phyloP scores from a whole-genome alignment of 345 rosid genomes.

The Arabis alpina region DNA sequence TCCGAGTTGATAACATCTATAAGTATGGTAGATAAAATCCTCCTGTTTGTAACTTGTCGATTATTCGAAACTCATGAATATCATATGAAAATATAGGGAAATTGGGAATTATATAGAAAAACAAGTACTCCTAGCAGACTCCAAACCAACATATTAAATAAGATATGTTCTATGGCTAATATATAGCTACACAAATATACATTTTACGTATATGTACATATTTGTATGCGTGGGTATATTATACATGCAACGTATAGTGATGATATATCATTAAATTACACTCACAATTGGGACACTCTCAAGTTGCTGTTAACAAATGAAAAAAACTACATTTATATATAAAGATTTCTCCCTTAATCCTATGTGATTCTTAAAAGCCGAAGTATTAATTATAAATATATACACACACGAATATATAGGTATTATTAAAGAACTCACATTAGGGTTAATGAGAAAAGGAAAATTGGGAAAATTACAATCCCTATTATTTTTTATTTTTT shows the following conservation, averaged over 20 bases:
- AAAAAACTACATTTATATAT: background rate
- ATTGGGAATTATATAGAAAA: constrained; percentile 1
- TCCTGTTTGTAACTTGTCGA: background rate
- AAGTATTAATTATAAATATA: background rate
- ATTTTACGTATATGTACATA: background rate
- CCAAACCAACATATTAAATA: background rate
- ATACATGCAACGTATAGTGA: constrained; percentile 31
- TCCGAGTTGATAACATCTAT: background rate
- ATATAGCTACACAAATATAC: background rate
- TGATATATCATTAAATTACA: background rate
- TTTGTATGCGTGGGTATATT: background rate
- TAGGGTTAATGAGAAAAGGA: constrained; percentile 6
- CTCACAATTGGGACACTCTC: background rate
- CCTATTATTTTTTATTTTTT: no score
- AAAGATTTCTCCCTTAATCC: background rate
- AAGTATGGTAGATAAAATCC: background rate
- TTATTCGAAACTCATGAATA: background rate
- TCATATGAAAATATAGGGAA: background rate
- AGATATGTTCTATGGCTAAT: background rate
- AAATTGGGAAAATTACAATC: background rate
- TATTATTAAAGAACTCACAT: background rate
- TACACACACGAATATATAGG: background rate
- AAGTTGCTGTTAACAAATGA: background rate
- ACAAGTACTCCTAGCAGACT: constrained; percentile 1
- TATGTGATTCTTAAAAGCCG: background rate